phyloP scores from a whole-genome alignment of 331 rosid genomes.

The Acacia pycnantha region DNA sequence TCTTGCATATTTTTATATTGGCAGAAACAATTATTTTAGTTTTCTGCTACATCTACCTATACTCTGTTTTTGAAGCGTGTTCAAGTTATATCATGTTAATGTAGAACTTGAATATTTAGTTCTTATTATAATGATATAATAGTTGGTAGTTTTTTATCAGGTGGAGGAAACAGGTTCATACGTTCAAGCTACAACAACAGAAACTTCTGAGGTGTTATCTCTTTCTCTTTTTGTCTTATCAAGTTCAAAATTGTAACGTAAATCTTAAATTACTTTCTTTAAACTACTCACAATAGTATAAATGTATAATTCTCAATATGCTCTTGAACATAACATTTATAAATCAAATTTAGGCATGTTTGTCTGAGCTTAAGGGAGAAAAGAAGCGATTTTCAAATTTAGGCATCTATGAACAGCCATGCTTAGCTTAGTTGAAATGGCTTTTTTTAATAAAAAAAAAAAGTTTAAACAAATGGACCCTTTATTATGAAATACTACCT shows the following conservation, averaged over 20 bases:
- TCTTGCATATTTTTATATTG: not conserved
- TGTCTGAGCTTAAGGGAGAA: not conserved
- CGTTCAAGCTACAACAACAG: slow-evolving; percentile 46
- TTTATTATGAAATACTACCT: not conserved
- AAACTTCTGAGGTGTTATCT: slow-evolving; percentile 57
- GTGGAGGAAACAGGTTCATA: slow-evolving; percentile 62
- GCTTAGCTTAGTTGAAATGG: not conserved
- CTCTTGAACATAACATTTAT: not conserved
- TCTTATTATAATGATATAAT: slow-evolving; percentile 16
- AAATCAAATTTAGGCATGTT: slow-evolving; percentile 6
- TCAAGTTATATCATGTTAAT: not conserved
- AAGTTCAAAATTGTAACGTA: slow-evolving; percentile 23
- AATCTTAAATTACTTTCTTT: slow-evolving; percentile 15
- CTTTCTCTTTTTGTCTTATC: slow-evolving; percentile 21
- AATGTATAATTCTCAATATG: slow-evolving; percentile 11
- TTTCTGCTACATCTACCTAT: slow-evolving; percentile 8
- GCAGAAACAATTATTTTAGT: not conserved
- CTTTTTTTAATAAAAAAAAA: not conserved
- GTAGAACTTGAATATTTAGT: slow-evolving; percentile 2
- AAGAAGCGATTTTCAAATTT: not conserved
- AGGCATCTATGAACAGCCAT: not conserved
- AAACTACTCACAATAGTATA: not conserved
- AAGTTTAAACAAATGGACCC: not conserved
- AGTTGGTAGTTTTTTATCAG: slow-evolving; percentile 38
- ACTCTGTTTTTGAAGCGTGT: not conserved